Base-by-base conservation (phyloP, 2,329 filamentous ascomycete species). In the Aspergillus fumigatiaffinis region DNA sequence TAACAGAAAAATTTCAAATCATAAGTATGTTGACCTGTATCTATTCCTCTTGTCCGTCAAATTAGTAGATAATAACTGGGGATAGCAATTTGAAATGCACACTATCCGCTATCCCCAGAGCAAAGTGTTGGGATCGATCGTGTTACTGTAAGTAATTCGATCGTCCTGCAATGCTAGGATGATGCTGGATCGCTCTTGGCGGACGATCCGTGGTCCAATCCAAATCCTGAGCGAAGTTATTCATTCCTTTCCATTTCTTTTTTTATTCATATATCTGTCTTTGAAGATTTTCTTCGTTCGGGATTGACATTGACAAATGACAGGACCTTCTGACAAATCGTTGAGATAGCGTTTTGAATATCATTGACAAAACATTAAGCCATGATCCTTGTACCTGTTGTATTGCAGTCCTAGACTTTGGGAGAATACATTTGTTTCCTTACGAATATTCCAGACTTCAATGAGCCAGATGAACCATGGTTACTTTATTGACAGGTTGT, bases 81-180 rank as follows among this genome's bases (percentile, higher is more conserved):
- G 32, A 6, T 17, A 5, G 32, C 32, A 38, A 38, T 17, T 38
- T 38, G 32, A 17, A 17, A 38, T 3, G 32, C 32, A 38, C 14
- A 35, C 32, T 38, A 38, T 38, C 14, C 3, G 32, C 32, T 38
- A 38, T 38, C 32, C 14, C 32, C 14, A 38, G 32, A 46, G 42
- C 59, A 56, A 61, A 60, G 53, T 63, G 57, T 62, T 63, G 56
- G 56, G 54, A 59, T 55, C 56, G 62, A 64, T 64, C 60, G 60
- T 55, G 38, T 56, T 58, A 60, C 63, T 65, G 63, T 63, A 64
- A 65, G 63, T 64, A 60, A 64, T 64, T 62, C 51, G 62, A 65
- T 64, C 63, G 63, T 60, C 61, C 53, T 60, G 57, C 54, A 50
- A 56, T 56, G 51, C 61, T 59, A 59, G 59, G 60, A 63, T 65